A percentile compares a stretch with the other conserved stretches of the same genome.
Conservation (phyloP, 2,329 filamentous ascomycete species). For the Fusarium ambrosium region DNA sequence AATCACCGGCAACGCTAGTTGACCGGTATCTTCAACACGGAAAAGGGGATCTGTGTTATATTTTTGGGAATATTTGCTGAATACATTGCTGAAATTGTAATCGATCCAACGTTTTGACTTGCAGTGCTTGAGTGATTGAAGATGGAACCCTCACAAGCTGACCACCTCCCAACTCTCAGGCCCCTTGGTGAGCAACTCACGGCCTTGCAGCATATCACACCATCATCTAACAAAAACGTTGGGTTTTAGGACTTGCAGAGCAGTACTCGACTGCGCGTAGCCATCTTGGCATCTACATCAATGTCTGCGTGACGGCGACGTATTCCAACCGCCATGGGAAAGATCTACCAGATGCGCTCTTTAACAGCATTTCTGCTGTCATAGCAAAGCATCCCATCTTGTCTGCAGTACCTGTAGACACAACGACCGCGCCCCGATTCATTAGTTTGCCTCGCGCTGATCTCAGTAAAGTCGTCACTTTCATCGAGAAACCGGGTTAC, state of each 20-base stretch:
- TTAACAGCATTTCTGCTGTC: background rate
- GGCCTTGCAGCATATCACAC: background rate
- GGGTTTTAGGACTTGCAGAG: background rate
- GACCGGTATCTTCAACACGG: background rate
- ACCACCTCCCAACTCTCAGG: background rate
- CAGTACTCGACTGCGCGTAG: constrained; percentile 15
- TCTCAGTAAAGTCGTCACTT: background rate
- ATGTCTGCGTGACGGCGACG: constrained; percentile 3
- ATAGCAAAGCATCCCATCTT: background rate
- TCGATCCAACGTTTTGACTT: background rate
- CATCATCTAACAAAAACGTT: background rate
- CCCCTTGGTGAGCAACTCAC: background rate
- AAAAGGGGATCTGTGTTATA: background rate
- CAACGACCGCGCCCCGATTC: background rate
- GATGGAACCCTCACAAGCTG: background rate
- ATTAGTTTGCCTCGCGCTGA: background rate
- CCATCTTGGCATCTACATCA: background rate
- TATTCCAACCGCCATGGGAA: background rate
- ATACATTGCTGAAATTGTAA: background rate
- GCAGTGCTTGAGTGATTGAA: background rate
- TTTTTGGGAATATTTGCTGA: background rate
- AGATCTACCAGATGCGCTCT: background rate
- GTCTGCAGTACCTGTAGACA: background rate
- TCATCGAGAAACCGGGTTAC: background rate
- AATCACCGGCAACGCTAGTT: background rate